Evolutionary conservation across 2,329 filamentous ascomycete species (phyloP).

Genomic region (Aspergillus sojae): DNA sequence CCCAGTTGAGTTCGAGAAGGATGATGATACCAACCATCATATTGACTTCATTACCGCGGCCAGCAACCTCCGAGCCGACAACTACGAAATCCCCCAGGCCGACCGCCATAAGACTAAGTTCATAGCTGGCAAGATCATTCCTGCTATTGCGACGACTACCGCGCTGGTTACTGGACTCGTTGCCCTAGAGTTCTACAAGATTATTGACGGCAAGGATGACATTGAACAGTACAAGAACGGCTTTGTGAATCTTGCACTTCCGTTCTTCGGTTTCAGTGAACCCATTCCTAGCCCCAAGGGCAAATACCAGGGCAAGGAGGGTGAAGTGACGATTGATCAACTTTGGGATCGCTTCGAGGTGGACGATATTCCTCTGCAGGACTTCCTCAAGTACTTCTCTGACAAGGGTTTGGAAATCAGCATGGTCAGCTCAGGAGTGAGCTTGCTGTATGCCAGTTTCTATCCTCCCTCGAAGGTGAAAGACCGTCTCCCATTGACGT

Average conservation of each 20-base stretch:
- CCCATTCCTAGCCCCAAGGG: conserved; percentile 93
- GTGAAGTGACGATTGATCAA: conserved; percentile 83
- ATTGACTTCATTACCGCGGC: conserved; percentile 99
- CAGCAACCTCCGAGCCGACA: conserved; percentile 93
- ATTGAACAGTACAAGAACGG: conserved; percentile 99
- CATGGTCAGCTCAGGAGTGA: conserved; percentile 98
- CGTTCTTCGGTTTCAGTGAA: conserved; percentile 98
- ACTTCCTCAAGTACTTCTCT: conserved; percentile 82
- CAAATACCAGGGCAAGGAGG: conserved; percentile 76
- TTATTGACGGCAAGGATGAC: conserved; percentile 93
- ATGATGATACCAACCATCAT: conserved; percentile 96
- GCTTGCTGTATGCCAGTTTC: conserved; percentile 90
- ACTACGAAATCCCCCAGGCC: conserved; percentile 93
- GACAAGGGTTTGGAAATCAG: conserved; percentile 77
- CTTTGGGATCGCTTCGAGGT: conserved; percentile 98
- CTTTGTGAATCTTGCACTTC: conserved; percentile 92
- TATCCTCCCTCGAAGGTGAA: conserved; percentile 81
- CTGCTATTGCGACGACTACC: conserved; percentile 95
- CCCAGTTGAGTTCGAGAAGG: conserved; percentile 97
- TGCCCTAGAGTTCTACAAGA: conserved; percentile 91
- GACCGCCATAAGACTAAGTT: conserved; percentile 99
- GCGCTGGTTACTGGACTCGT: conserved; percentile 93
- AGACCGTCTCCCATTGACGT: conserved; percentile 75
- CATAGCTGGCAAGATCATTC: conserved; percentile 99
- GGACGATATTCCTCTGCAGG: conserved; percentile 77